phyloP scores from a whole-genome alignment of 345 rosid genomes.

The Erodium maritimum region DNA sequence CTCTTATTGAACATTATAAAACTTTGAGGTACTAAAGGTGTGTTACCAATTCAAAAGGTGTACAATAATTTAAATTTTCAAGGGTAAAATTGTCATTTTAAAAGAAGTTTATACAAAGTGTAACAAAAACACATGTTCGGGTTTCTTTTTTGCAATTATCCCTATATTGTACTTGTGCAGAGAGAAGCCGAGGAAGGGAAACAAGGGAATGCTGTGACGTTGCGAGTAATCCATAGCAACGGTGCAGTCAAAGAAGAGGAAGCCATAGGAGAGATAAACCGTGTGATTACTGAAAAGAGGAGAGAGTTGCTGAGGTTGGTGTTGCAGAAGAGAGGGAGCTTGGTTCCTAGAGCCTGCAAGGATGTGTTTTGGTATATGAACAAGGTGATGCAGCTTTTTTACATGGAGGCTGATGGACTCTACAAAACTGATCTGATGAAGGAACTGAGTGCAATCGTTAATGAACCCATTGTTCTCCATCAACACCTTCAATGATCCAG shows the following conservation, averaged over 20 bases:
- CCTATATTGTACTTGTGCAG: conserved; percentile 22
- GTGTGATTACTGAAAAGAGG: conserved; percentile 19
- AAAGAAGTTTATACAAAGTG: not conserved
- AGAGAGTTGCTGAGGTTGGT: conserved; percentile 39
- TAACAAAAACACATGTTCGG: too few species aligned
- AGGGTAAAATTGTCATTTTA: too few species aligned
- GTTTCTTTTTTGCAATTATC: not conserved
- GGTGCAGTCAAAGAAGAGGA: conserved; percentile 25
- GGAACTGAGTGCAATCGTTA: too few species aligned
- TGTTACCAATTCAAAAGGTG: too few species aligned
- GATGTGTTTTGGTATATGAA: conserved; percentile 72
- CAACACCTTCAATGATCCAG: too few species aligned
- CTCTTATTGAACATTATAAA: too few species aligned
- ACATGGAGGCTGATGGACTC: conserved; percentile 70
- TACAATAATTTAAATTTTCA: too few species aligned
- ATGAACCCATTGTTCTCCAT: too few species aligned
- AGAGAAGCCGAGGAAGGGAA: conserved; percentile 67
- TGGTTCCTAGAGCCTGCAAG: conserved; percentile 60
- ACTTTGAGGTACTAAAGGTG: too few species aligned
- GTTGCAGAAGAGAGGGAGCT: conserved; percentile 38
- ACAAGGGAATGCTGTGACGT: conserved; percentile 40
- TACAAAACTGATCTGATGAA: too few species aligned
- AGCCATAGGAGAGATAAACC: conserved; percentile 23
- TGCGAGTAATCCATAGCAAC: conserved; percentile 34
- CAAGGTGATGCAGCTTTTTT: conserved; percentile 55